Evolutionary conservation across 2,329 filamentous ascomycete species (phyloP).

Genomic region (Aspergillus persii): DNA sequence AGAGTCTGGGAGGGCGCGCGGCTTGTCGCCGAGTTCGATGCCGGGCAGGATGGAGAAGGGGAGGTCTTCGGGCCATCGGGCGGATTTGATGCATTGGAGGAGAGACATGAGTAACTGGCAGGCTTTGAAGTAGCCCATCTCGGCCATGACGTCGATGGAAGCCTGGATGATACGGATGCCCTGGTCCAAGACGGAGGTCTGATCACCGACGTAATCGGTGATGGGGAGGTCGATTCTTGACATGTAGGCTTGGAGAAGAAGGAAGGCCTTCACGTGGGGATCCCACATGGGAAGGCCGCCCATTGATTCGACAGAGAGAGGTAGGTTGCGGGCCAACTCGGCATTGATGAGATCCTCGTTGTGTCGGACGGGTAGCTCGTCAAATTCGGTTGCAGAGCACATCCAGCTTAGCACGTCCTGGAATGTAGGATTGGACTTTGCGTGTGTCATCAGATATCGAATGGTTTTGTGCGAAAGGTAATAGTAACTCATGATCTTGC

Average conservation of each 20-base stretch:
- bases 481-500: slow-evolving; percentile 99
- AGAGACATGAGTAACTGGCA: slow-evolving; percentile 79
- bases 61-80: slow-evolving; percentile 82
- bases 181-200: slow-evolving; percentile 84
- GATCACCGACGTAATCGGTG: slow-evolving; percentile 94
- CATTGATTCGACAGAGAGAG: slow-evolving; percentile 61
- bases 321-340: slow-evolving; percentile 79
- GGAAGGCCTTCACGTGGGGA: slow-evolving; percentile 93
- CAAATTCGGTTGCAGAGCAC: slow-evolving; percentile 89
- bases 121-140: slow-evolving; percentile 77
- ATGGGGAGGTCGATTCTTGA: slow-evolving; percentile 90
- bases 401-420: slow-evolving; percentile 87
- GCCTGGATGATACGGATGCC: slow-evolving; percentile 96
- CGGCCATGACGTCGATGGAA: slow-evolving; percentile 87
- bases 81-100: slow-evolving; percentile 88
- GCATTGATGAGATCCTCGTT: slow-evolving; percentile 98
- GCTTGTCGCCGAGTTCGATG: slow-evolving; percentile 43
- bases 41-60: slow-evolving; percentile 77
- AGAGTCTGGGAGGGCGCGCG: slow-evolving; percentile 26
- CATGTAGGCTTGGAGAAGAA: slow-evolving; percentile 93
- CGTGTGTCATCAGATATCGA: slow-evolving; percentile 74
- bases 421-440: slow-evolving; percentile 73
- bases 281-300: slow-evolving; percentile 88
- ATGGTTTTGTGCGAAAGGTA: slow-evolving; percentile 96
- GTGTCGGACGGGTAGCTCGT: slow-evolving; percentile 94